Evolutionary conservation across 1,284 basidiomycete species (phyloP).

Genomic region (Cutaneotrichosporon cutaneum): DNA sequence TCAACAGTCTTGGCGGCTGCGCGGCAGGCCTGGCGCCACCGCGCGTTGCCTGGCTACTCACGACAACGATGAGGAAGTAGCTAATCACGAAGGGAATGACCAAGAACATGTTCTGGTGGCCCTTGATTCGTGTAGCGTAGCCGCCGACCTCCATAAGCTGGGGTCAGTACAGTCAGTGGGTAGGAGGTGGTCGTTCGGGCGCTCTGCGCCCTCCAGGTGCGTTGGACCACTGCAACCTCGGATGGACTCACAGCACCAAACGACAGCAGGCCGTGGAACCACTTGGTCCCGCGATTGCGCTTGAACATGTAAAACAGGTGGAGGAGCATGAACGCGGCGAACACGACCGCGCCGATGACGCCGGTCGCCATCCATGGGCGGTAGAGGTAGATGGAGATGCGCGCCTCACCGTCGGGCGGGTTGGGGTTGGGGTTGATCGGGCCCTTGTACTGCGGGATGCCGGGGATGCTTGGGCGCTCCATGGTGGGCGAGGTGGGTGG

Average conservation of each 20-base stretch:
- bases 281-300: constrained; percentile 24
- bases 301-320: constrained; percentile 35
- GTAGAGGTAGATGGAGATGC: constrained; percentile 51
- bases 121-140: constrained; percentile 35
- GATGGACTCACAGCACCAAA: constrained; percentile 35
- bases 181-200: too few relatives aligned
- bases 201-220: too few relatives aligned
- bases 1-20: neutral
- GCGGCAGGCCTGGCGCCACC: too few relatives aligned
- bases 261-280: constrained; percentile 30
- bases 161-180: neutral
- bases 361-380: constrained; percentile 43
- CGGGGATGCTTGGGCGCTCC: neutral
- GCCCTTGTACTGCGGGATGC: constrained; percentile 30
- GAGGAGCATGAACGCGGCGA: constrained; percentile 36
- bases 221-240: too few relatives aligned
- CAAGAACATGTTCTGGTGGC: constrained; percentile 31
- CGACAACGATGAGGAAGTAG: constrained; percentile 54
- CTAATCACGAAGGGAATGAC: constrained; percentile 36
- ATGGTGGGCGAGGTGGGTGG: neutral
- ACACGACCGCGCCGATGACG: constrained; percentile 40
- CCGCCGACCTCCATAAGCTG: constrained; percentile 44
- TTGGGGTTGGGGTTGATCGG: constrained; percentile 43
- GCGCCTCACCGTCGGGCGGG: constrained; percentile 36
- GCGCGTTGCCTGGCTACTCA: too few relatives aligned